Base-by-base conservation (phyloP, 106 monocot genomes). In the Dactylorhiza incarnata region DNA sequence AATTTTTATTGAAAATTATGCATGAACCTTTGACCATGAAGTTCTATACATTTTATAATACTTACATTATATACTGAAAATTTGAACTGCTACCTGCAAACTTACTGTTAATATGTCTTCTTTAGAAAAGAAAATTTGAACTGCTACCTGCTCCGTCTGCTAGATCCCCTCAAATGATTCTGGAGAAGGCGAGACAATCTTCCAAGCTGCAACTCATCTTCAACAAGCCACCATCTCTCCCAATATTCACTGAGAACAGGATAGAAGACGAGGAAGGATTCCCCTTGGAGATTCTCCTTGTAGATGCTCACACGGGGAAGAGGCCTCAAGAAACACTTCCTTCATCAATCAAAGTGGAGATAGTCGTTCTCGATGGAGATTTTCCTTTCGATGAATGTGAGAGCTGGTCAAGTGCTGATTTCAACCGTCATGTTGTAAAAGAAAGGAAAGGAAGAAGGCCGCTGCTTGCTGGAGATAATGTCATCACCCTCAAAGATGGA, bases 161-260 rank as follows among this genome's bases (percentile, higher is more conserved):
- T 62, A 84, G 79, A 51, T 48, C 76, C 45, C 26, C 76, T 26
- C 78, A 50, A 11, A 70, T 69, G 65, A 81, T 70, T 23, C 62
- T 84, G 9, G 73, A 79, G 68, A 69, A 52, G n/a, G 63, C 7
- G 24, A 74, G 12, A 29, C 10, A 72, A 16, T 25, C 23, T 17
- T 51, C 84, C n/a, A 37, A 22, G 5, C 6, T 82, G 63, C 70
- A 82, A 43, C 82, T 87, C 20, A 13, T 17, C 44, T 88, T 88
- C 77, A 24, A 62, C 44, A 82, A 70, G 3, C 51, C 13, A 7
- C 79, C 78, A 14, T 55, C 49, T 7, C 79, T 80, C 11, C 80
- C 88, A 5, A 72, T 88, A 68, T 88, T 85, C 80, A 88, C 88
- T 0, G 80, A 75, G 3, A 84, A 77, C 50, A 85, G 69, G 76